Conservation (phyloP, 345 rosid genomes). For the Melaleuca quinquenervia region DNA sequence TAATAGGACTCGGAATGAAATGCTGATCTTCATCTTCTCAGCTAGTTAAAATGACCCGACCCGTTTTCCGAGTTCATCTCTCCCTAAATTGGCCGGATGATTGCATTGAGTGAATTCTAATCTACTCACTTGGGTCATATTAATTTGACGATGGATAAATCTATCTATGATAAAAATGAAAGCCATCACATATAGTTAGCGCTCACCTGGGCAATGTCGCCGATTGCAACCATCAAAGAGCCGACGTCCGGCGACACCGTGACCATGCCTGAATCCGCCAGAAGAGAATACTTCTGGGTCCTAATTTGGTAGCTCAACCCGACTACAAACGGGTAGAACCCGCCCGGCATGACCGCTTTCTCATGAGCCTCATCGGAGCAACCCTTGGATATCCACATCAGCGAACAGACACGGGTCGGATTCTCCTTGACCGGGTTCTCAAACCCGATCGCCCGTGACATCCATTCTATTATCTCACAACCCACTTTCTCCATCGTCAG, state of each 20-base stretch:
- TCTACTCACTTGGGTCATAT: neutral
- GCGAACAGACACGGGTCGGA: conserved; percentile 34
- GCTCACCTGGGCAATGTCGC: conserved; percentile 67
- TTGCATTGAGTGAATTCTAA: neutral
- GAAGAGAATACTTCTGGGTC: conserved; percentile 24
- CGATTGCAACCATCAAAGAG: conserved; percentile 55
- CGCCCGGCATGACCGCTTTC: conserved; percentile 26
- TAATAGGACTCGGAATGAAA: too few relatives aligned
- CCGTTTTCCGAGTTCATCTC: neutral
- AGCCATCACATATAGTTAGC: neutral
- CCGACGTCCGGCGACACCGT: conserved; percentile 39
- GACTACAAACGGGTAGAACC: conserved; percentile 61
- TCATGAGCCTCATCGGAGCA: neutral
- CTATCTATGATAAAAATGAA: neutral
- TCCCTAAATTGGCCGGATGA: neutral
- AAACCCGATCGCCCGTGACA: conserved; percentile 34
- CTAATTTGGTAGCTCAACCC: conserved; percentile 62
- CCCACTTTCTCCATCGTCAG: conserved; percentile 46
- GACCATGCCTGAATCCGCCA: conserved; percentile 53
- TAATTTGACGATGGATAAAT: neutral
- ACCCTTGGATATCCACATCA: conserved; percentile 45
- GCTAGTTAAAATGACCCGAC: neutral
- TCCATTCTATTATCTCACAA: conserved; percentile 28
- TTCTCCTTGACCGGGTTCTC: conserved; percentile 36
- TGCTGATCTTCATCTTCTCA: too few relatives aligned